phyloP scores from a whole-genome alignment of 139 green algal species.

The Asterochloris sp. region DNA sequence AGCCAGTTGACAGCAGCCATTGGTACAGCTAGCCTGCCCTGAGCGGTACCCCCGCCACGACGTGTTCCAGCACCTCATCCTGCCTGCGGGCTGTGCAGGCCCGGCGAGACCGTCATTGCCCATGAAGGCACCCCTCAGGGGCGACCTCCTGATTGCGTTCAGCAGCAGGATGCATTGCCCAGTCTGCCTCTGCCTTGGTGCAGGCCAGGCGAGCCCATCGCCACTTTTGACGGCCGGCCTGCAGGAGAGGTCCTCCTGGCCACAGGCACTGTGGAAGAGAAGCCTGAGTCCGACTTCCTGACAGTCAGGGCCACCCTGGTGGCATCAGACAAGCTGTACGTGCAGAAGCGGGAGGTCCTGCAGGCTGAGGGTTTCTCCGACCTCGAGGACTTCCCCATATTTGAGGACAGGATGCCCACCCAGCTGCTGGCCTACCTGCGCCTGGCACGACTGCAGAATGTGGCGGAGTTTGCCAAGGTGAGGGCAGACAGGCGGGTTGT shows the following conservation, averaged over 20 bases:
- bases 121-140: no score
- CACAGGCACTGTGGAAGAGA: conserved; percentile 63
- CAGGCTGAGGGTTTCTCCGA: conserved; percentile 53
- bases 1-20: no score
- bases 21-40: no score
- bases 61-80: no score
- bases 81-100: no score
- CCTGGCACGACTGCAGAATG: conserved; percentile 71
- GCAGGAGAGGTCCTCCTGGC: conserved; percentile 83
- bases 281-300: conserved; percentile 69
- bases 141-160: no score
- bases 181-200: neutral
- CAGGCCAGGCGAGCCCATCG: conserved; percentile 62
- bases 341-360: conserved; percentile 43
- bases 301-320: conserved; percentile 38
- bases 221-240: conserved; percentile 70
- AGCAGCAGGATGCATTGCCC: neutral
- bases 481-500: no score
- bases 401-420: conserved; percentile 77
- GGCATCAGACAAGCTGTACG: conserved; percentile 40
- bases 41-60: no score
- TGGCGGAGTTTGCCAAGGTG: conserved; percentile 54
- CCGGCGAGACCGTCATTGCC: no score
- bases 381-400: conserved; percentile 84
- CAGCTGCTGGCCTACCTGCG: conserved; percentile 91